phyloP scores from a whole-genome alignment of 345 rosid species.

The Lenwebbia sp. region DNA sequence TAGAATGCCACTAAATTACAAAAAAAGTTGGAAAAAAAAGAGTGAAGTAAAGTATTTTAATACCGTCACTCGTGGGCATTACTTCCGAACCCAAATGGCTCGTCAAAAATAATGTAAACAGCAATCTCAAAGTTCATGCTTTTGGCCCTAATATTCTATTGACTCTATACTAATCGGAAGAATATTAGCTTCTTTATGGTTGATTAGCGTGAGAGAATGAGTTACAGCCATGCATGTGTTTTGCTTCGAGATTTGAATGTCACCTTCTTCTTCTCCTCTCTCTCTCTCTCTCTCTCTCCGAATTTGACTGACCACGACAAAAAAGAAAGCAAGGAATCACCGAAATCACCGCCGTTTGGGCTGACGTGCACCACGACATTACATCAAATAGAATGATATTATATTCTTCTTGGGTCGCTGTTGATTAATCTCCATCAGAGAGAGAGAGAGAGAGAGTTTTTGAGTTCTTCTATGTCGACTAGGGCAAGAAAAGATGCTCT shows the following conservation, averaged over 20 bases:
- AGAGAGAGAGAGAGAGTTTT: background rate
- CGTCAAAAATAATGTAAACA: background rate
- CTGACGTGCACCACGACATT: constrained; percentile 34
- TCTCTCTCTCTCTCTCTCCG: constrained; percentile 6
- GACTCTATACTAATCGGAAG: constrained; percentile 21
- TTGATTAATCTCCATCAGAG: background rate
- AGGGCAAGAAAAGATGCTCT: background rate
- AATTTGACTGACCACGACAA: constrained; percentile 13
- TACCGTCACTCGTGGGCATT: background rate
- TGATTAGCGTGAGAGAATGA: constrained; percentile 40
- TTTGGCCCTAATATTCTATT: background rate
- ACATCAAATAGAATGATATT: constrained; percentile 4
- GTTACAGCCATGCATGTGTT: constrained; percentile 5
- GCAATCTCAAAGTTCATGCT: background rate
- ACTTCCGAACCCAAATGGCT: background rate
- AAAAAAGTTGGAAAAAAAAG: background rate
- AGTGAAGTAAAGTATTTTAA: background rate
- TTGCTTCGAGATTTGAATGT: constrained; percentile 32
- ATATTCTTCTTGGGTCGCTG: background rate
- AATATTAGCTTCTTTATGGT: constrained; percentile 37
- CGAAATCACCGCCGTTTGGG: constrained; percentile 70
- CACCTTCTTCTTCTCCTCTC: constrained; percentile 7
- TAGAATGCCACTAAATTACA: background rate
- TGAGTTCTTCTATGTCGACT: background rate
- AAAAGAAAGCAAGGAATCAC: constrained; percentile 53